Evolutionary conservation across 495 filamentous ascomycete species (phyloP).

Genomic region (Talaromyces stipitatus): DNA sequence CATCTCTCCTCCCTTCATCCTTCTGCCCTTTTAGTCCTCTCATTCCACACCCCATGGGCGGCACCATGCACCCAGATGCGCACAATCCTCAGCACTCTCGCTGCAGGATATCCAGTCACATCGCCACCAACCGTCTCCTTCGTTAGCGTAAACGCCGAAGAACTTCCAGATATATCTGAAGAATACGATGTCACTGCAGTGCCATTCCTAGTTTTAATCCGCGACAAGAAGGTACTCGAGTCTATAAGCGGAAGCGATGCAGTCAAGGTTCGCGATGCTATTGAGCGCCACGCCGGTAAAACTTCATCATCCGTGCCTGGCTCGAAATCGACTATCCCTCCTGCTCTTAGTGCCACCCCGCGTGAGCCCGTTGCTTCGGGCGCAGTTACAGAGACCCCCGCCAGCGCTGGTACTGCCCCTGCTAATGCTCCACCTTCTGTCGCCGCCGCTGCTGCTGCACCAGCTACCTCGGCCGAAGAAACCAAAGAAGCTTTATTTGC

Average conservation of each 20-base stretch:
- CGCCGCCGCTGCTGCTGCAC: conserved; percentile 32
- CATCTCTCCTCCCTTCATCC: conserved; percentile 56
- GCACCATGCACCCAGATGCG: conserved; percentile 91
- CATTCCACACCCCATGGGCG: conserved; percentile 97
- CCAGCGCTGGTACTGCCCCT: conserved; percentile 35
- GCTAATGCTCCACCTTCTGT: conserved; percentile 37
- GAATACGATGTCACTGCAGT: conserved; percentile 89
- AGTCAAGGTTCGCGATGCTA: conserved; percentile 66
- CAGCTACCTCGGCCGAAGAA: conserved; percentile 41
- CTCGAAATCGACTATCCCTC: conserved; percentile 40
- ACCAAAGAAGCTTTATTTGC: conserved; percentile 71
- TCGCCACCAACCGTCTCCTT: conserved; percentile 64
- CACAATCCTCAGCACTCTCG: conserved; percentile 76
- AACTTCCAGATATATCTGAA: conserved; percentile 79
- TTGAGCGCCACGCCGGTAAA: conserved; percentile 67
- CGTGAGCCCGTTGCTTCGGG: conserved; percentile 30
- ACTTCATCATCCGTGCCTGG: conserved; percentile 15
- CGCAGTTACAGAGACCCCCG: conserved; percentile 32
- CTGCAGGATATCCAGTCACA: conserved; percentile 65
- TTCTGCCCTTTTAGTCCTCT: conserved; percentile 68
- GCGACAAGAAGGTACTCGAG: conserved; percentile 62
- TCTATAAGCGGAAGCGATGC: conserved; percentile 84
- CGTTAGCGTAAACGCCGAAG: conserved; percentile 83
- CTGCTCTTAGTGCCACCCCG: conserved; percentile 39
- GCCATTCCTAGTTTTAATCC: conserved; percentile 78